A percentile compares a stretch with the other conserved stretches of the same genome.
These are phyloP conservation scores for Blastobotrys niveus DNA, from an alignment of 1,139 yeast species.

Conservation along the genomic window DNA sequence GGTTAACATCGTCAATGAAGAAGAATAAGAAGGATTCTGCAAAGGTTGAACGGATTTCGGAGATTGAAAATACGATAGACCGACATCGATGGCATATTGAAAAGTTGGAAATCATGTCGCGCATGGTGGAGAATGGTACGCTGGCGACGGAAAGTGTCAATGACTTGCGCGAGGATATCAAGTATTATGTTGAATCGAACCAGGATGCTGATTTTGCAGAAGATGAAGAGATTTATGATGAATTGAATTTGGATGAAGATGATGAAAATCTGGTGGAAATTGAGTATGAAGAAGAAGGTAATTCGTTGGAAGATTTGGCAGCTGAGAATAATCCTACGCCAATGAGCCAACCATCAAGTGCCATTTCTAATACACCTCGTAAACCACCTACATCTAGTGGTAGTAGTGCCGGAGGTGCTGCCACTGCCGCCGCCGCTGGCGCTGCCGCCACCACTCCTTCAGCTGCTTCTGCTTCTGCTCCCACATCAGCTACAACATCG, in stretches of 20 bases:
- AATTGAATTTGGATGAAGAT: constrained; percentile 67
- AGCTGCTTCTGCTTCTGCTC: constrained; percentile 12
- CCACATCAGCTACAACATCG: constrained; percentile 4
- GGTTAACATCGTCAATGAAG: constrained; percentile 46
- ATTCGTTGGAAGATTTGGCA: constrained; percentile 37
- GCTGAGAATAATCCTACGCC: constrained; percentile 23
- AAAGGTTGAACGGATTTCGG: constrained; percentile 55
- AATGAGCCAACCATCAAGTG: constrained; percentile 1
- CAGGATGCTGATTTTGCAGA: constrained; percentile 96
- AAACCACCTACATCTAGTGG: not conserved
- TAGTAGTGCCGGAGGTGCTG: constrained; percentile 24
- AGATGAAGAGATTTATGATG: constrained; percentile 90
- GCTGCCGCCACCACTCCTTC: constrained; percentile 13
- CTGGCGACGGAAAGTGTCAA: constrained; percentile 77
- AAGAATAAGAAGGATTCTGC: constrained; percentile 53
- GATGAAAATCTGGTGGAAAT: constrained; percentile 49
- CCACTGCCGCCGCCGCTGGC: constrained; percentile 22
- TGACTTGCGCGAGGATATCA: constrained; percentile 82
- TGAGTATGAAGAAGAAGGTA: constrained; percentile 36
- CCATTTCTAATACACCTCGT: constrained; percentile 3
- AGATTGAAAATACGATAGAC: constrained; percentile 57
- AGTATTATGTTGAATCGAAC: constrained; percentile 88
- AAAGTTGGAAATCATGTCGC: constrained; percentile 69
- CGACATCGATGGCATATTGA: constrained; percentile 76
- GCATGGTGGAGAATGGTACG: constrained; percentile 76